These are phyloP conservation scores for Heliocybe sulcata DNA, from an alignment of 1,284 basidiomycete species.

Conservation along the genomic window DNA sequence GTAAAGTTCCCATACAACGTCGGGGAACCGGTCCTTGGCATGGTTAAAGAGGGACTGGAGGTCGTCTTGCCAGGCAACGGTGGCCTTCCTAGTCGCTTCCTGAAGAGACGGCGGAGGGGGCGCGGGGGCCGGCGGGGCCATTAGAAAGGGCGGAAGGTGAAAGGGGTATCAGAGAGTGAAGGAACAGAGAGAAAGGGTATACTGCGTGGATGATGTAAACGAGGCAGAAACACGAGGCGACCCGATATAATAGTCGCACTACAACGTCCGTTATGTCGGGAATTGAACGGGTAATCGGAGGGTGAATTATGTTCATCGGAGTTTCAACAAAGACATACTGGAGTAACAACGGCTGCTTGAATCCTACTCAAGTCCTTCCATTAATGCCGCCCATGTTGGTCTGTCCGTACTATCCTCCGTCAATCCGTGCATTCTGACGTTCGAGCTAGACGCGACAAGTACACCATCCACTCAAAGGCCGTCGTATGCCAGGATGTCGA, in stretches of 20 bases:
- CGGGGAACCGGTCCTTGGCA: slow-evolving; percentile 84
- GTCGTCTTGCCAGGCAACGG: slow-evolving; percentile 68
- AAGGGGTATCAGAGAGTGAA: background rate
- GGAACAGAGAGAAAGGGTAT: background rate
- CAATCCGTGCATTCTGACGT: background rate
- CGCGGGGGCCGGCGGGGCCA: background rate
- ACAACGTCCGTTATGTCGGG: too few species aligned
- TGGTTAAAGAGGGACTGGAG: slow-evolving; percentile 69
- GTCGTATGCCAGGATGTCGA: slow-evolving; percentile 86
- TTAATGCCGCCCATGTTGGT: background rate
- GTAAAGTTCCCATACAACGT: slow-evolving; percentile 82
- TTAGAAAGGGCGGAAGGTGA: background rate
- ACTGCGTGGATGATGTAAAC: background rate
- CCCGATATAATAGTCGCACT: background rate
- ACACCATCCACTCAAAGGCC: slow-evolving; percentile 74
- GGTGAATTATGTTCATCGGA: too few species aligned
- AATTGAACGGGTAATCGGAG: too few species aligned
- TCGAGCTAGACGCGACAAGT: slow-evolving; percentile 58
- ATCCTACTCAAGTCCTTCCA: too few species aligned
- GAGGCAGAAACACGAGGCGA: background rate
- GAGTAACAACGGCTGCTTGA: background rate
- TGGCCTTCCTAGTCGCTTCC: slow-evolving; percentile 58
- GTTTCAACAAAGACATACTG: too few species aligned
- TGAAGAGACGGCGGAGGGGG: slow-evolving; percentile 42
- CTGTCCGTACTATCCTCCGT: background rate